A percentile compares a stretch with the other conserved stretches of the same genome.
Evolutionary conservation across 306 rosid species (phyloP).

Genomic region (Dicorynia guianensis): DNA sequence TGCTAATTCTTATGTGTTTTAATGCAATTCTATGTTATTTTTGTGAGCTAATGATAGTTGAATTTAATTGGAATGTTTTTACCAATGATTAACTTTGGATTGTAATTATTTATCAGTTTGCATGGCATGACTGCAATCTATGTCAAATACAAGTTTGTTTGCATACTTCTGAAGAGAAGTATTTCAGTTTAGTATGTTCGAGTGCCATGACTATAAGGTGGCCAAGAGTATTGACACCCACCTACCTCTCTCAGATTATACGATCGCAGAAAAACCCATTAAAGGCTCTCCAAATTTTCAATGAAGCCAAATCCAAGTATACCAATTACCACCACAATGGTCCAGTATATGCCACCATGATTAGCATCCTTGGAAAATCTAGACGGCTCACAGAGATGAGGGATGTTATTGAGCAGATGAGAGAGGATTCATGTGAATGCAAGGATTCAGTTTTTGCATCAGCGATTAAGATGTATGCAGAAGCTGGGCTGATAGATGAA

Average conservation of each 20-base stretch:
- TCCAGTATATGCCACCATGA: conserved; percentile 63
- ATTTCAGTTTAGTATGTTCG: conserved; percentile 14
- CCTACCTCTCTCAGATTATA: conserved; percentile 55
- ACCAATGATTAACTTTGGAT: background rate
- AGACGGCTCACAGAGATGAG: conserved; percentile 53
- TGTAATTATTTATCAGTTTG: background rate
- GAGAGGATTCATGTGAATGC: conserved; percentile 61
- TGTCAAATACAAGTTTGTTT: conserved; percentile 3
- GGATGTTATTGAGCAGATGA: conserved; percentile 56
- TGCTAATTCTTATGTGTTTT: background rate
- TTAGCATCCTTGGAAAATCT: conserved; percentile 54
- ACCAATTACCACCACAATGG: conserved; percentile 59
- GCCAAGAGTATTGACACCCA: conserved; percentile 64
- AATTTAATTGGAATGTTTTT: background rate
- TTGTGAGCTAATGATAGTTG: background rate
- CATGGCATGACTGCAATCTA: background rate
- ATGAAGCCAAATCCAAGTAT: conserved; percentile 50
- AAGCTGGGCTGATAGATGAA: conserved; percentile 49
- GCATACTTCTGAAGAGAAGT: conserved; percentile 1
- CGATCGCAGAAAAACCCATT: conserved; percentile 55
- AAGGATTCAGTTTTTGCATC: conserved; percentile 58
- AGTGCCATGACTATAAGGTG: conserved; percentile 56
- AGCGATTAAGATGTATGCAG: conserved; percentile 52
- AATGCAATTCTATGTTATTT: background rate
- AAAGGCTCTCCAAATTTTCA: conserved; percentile 60